A percentile compares a stretch with the other conserved stretches of the same genome.
Conservation (phyloP, 495 filamentous ascomycete species). For the Penicillium simplicissimum region DNA sequence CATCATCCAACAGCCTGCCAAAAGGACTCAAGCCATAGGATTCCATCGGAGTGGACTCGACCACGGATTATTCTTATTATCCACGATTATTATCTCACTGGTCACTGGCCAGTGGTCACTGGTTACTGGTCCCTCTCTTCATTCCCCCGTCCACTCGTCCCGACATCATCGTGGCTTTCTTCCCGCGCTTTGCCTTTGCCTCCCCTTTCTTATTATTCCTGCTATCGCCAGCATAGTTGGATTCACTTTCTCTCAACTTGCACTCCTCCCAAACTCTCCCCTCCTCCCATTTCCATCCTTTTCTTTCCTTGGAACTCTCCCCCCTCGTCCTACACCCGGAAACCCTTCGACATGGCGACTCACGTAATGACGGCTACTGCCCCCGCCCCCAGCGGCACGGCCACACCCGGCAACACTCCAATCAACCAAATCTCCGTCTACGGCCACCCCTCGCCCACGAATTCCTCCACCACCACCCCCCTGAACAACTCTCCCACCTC, state of each 20-base stretch:
- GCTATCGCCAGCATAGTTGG: neutral
- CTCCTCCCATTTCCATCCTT: neutral
- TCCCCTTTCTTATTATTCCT: neutral
- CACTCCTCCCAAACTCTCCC: neutral
- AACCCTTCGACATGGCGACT: constrained; percentile 37
- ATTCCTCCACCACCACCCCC: constrained; percentile 51
- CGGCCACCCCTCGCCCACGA: constrained; percentile 46
- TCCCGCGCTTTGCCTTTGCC: neutral
- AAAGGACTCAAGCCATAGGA: too few species aligned
- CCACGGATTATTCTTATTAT: neutral
- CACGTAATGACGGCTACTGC: constrained; percentile 32
- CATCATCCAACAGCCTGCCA: too few species aligned
- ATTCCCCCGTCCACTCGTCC: neutral
- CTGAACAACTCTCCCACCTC: constrained; percentile 60
- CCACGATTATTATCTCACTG: neutral
- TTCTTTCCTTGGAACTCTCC: neutral
- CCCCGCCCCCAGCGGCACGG: constrained; percentile 1
- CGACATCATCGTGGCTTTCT: constrained; percentile 17
- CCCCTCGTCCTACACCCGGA: neutral
- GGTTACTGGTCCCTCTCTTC: neutral
- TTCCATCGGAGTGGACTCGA: neutral
- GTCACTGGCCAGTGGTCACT: neutral
- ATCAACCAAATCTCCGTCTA: constrained; percentile 45
- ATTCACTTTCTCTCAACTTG: constrained; percentile 4
- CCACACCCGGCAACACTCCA: neutral